Evolutionary conservation across 2,329 filamentous ascomycete genomes (phyloP).

Genomic region (Phaeoacremonium minimum): DNA sequence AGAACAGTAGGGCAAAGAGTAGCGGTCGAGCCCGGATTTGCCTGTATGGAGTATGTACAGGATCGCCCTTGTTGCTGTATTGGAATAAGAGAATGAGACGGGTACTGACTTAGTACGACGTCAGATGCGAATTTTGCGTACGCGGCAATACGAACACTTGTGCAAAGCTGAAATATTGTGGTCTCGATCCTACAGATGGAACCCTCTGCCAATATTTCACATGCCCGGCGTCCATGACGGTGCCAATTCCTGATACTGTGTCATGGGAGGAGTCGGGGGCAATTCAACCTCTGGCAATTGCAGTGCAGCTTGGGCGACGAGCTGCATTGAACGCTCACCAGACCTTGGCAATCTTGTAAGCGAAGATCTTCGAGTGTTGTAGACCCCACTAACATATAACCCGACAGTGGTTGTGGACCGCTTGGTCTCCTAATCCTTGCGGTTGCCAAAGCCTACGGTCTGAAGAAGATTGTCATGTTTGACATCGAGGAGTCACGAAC

Average conservation of each 20-base stretch:
- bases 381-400: background rate
- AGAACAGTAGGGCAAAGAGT: slow-evolving; percentile 51
- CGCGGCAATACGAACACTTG: slow-evolving; percentile 63
- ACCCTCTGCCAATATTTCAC: slow-evolving; percentile 62
- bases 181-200: slow-evolving; percentile 63
- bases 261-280: slow-evolving; percentile 61
- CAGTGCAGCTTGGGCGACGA: slow-evolving; percentile 56
- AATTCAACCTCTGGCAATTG: slow-evolving; percentile 60
- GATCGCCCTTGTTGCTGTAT: background rate
- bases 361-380: background rate
- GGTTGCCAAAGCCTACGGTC: slow-evolving; percentile 18
- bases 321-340: slow-evolving; percentile 23
- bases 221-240: slow-evolving; percentile 50
- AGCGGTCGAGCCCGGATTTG: slow-evolving; percentile 61
- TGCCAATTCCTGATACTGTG: slow-evolving; percentile 57
- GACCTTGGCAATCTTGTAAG: slow-evolving; percentile 21
- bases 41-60: slow-evolving; percentile 34
- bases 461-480: slow-evolving; percentile 20
- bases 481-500: slow-evolving; percentile 18
- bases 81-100: background rate
- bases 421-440: slow-evolving; percentile 19
- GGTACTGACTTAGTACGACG: background rate
- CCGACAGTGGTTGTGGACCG: slow-evolving; percentile 18
- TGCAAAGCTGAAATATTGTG: slow-evolving; percentile 60
- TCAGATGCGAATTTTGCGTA: slow-evolving; percentile 16